These are phyloP conservation scores for Amesomyces nigricolor DNA, from an alignment of 2,329 filamentous ascomycete genomes.

Conservation along the genomic window DNA sequence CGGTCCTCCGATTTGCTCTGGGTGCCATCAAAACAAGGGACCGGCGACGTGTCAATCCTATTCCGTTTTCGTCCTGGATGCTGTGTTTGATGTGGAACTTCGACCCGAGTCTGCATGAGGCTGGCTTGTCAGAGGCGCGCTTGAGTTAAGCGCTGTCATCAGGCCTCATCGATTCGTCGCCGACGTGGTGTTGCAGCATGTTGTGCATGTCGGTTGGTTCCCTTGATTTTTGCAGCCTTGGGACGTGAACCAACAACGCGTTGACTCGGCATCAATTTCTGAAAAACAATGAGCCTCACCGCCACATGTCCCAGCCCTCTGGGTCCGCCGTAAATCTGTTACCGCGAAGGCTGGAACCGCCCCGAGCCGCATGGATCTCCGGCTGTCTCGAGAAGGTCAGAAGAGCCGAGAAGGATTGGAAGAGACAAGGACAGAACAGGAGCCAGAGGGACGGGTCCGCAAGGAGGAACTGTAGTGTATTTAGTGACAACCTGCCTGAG, in stretches of 20 bases:
- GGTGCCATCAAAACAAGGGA: too few species aligned
- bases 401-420: too few species aligned
- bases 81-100: background rate
- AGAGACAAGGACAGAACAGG: too few species aligned
- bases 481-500: too few species aligned
- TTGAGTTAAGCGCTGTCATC: background rate
- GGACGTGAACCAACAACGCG: conserved; percentile 5
- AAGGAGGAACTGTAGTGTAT: too few species aligned
- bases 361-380: background rate
- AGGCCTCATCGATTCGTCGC: background rate
- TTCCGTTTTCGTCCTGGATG: background rate
- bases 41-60: too few species aligned
- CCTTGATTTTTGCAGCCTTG: background rate
- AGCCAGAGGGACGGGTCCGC: too few species aligned
- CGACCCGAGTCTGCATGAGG: background rate
- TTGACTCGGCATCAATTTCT: background rate
- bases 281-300: background rate
- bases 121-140: background rate
- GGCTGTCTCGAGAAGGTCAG: too few species aligned
- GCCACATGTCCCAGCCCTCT: conserved; percentile 2
- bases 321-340: background rate
- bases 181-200: background rate
- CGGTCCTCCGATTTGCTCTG: too few species aligned
- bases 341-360: background rate
- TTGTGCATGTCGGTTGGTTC: conserved; percentile 3